These are phyloP conservation scores for Psophocarpus tetragonolobus DNA, from an alignment of 306 rosid species.

Conservation along the genomic window DNA sequence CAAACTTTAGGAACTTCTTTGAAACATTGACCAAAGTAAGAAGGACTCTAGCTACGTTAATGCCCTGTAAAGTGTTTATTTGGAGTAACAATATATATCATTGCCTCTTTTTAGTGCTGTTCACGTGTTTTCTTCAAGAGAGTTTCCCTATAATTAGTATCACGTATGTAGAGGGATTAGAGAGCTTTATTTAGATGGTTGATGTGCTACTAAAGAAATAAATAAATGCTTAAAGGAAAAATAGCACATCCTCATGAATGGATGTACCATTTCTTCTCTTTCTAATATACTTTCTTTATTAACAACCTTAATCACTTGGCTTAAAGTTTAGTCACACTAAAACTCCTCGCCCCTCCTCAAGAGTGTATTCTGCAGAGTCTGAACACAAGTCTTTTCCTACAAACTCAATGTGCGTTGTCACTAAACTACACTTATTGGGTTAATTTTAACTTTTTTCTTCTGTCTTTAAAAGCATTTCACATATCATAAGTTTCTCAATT, in stretches of 20 bases:
- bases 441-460: no score
- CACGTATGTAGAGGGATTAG: not conserved
- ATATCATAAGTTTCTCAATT: not conserved
- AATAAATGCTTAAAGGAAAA: not conserved
- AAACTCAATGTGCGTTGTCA: no score
- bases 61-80: not conserved
- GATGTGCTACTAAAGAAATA: not conserved
- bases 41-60: not conserved
- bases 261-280: not conserved
- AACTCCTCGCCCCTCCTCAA: no score
- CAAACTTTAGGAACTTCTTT: not conserved
- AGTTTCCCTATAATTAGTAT: not conserved
- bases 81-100: constrained; percentile 1
- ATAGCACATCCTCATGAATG: not conserved
- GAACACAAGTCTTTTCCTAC: no score
- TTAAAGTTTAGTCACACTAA: no score
- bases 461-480: not conserved
- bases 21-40: not conserved
- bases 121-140: not conserved
- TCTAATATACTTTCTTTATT: no score
- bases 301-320: no score
- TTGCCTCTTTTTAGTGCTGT: not conserved
- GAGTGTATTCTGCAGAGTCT: no score
- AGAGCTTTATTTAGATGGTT: not conserved
- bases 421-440: no score